Percentiles rank a stretch among this genome's conserved stretches.
phyloP scores from a whole-genome alignment of 768 basidiomycete species.

The Tulasnella sp. region DNA sequence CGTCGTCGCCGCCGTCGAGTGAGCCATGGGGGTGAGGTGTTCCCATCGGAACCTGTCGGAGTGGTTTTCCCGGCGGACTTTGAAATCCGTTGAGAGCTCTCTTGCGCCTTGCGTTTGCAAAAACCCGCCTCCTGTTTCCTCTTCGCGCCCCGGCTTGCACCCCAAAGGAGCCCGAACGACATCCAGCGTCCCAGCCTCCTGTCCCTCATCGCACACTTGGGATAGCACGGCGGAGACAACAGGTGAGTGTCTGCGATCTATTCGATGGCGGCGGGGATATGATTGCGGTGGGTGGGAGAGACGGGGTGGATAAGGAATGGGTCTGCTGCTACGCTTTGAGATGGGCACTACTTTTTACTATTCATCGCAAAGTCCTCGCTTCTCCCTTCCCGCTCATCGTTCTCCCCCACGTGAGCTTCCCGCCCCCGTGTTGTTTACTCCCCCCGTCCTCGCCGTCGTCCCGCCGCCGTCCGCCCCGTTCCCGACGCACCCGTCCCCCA shows the following conservation, averaged over 20 bases:
- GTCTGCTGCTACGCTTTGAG: neutral
- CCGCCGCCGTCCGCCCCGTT: neutral
- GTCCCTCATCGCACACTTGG: neutral
- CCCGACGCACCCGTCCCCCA: neutral
- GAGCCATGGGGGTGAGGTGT: neutral
- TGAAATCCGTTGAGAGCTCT: neutral
- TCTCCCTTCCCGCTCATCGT: neutral
- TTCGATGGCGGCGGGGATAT: neutral
- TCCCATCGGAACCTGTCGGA: neutral
- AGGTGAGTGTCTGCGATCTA: neutral
- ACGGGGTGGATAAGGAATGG: neutral
- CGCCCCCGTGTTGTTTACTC: neutral
- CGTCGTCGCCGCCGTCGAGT: neutral
- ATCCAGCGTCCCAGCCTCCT: neutral
- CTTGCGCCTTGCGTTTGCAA: neutral
- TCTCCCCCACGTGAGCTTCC: slow-evolving; percentile 10
- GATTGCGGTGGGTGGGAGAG: neutral
- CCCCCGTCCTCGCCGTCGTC: neutral
- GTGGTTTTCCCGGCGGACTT: neutral
- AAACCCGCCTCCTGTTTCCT: neutral
- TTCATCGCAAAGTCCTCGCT: neutral
- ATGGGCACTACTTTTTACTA: neutral
- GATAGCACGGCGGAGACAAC: neutral
- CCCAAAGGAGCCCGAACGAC: neutral
- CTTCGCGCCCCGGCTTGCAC: neutral